phyloP scores from a whole-genome alignment of 768 basidiomycete genomes.

The Mrakia gelida region DNA sequence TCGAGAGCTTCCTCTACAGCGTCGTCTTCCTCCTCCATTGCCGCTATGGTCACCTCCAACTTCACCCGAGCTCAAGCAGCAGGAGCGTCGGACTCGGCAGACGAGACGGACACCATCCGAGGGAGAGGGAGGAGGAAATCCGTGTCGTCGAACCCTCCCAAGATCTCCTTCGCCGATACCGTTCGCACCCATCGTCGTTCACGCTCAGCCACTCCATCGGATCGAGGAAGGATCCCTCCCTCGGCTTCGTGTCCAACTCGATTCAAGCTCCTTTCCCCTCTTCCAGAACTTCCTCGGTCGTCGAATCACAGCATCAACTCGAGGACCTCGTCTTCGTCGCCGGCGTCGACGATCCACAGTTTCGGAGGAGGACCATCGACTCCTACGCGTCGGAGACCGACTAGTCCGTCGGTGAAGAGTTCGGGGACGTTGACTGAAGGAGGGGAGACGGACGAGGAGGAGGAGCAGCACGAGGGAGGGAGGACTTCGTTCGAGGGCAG shows the following conservation, averaged over 20 bases:
- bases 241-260: neutral
- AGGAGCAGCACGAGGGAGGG: neutral
- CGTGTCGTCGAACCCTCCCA: neutral
- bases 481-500: neutral
- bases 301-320: neutral
- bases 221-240: neutral
- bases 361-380: neutral
- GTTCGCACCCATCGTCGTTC: constrained; percentile 20
- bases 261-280: constrained; percentile 26
- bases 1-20: constrained; percentile 8
- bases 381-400: neutral
- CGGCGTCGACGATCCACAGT: neutral
- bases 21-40: neutral
- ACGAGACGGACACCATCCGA: constrained; percentile 18
- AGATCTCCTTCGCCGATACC: neutral
- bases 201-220: constrained; percentile 6
- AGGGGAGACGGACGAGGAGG: constrained; percentile 24
- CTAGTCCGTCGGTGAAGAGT: neutral
- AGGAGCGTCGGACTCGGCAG: neutral
- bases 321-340: neutral
- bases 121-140: neutral
- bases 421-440: constrained; percentile 2
- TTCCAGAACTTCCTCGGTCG: constrained; percentile 1
- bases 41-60: neutral
- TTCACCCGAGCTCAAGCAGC: neutral